Conservation (phyloP, 257 asterid species). For the Ballota nigra region DNA sequence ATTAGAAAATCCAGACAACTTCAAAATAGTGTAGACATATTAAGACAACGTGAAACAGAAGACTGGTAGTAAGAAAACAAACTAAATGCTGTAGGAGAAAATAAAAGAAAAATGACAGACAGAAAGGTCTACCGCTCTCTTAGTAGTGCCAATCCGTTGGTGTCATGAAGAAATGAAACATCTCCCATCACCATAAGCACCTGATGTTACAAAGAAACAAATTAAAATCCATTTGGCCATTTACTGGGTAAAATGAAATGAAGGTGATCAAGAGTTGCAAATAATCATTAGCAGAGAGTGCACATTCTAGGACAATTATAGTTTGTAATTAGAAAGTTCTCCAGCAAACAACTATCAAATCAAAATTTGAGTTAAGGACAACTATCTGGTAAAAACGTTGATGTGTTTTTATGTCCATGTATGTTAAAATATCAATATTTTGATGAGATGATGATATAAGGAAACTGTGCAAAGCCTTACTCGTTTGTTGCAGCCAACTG, state of each 20-base stretch:
- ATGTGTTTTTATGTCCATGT: background rate
- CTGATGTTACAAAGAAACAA: slow-evolving; percentile 29
- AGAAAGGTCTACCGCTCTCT: slow-evolving; percentile 50
- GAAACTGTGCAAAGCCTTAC: slow-evolving; percentile 44
- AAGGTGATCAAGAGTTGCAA: background rate
- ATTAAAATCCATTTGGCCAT: background rate
- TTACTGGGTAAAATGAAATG: background rate
- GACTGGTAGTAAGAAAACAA: slow-evolving; percentile 5
- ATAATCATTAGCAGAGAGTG: background rate
- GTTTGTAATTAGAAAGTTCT: background rate
- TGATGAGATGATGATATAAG: background rate
- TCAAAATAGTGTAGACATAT: background rate
- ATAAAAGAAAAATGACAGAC: slow-evolving; percentile 8
- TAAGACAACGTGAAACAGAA: slow-evolving; percentile 14
- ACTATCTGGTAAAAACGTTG: background rate
- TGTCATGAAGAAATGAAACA: slow-evolving; percentile 91
- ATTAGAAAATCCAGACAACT: background rate
- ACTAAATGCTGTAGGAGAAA: background rate
- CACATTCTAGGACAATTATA: background rate
- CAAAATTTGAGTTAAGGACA: background rate
- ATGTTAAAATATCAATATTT: background rate
- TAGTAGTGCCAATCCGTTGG: slow-evolving; percentile 82
- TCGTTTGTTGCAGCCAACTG: slow-evolving; percentile 88
- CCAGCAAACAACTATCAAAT: background rate
- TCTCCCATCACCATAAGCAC: slow-evolving; percentile 83